phyloP scores from a whole-genome alignment of 768 basidiomycete species.

The Leccinum uliginosum region DNA sequence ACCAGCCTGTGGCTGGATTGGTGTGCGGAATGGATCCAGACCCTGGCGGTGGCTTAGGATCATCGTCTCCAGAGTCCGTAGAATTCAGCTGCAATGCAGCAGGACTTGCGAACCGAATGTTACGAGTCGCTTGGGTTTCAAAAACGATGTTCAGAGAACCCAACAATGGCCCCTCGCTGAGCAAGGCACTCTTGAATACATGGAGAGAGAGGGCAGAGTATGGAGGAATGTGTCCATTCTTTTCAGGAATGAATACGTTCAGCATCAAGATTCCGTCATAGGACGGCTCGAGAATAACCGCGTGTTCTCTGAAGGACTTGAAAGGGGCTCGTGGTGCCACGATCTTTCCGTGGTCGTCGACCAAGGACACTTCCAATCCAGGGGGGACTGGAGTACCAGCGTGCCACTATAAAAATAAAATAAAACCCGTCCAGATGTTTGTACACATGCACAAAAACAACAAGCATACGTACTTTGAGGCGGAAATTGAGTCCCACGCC shows the following conservation, averaged over 20 bases:
- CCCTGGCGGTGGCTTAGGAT: background rate
- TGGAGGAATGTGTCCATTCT: background rate
- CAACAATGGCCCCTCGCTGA: background rate
- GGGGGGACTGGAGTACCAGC: background rate
- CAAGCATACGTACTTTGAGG: background rate
- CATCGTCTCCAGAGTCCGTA: background rate
- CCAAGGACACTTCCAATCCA: conserved; percentile 1
- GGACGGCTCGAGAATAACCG: background rate
- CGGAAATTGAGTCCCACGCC: background rate
- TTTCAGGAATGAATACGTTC: background rate
- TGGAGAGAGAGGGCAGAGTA: conserved; percentile 4
- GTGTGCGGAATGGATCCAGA: conserved; percentile 4
- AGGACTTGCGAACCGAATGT: conserved; percentile 7
- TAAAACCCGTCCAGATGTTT: background rate
- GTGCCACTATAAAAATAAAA: background rate
- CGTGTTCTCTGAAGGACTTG: background rate
- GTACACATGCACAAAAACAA: background rate
- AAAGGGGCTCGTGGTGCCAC: background rate
- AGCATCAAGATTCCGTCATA: conserved; percentile 5
- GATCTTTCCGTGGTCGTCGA: conserved; percentile 4
- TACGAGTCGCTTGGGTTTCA: conserved; percentile 8
- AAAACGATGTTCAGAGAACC: conserved; percentile 10
- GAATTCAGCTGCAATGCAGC: background rate
- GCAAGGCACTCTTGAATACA: background rate
- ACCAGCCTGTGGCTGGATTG: conserved; percentile 11